These are phyloP conservation scores for Cladosporium sp. DNA, from an alignment of 2,329 filamentous ascomycete genomes.

Conservation along the genomic window DNA sequence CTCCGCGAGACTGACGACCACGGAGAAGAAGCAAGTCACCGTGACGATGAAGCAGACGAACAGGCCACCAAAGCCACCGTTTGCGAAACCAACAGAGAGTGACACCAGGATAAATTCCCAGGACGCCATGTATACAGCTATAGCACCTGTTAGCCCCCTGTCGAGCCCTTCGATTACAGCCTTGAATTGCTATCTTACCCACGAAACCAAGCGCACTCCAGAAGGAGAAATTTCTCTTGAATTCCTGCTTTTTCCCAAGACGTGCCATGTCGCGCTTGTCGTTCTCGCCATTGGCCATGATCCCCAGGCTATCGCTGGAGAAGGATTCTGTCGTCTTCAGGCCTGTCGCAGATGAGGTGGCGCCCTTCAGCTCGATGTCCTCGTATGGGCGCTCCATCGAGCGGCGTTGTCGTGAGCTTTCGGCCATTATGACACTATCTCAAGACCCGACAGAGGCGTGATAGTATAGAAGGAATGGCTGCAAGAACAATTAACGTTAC, in stretches of 20 bases:
- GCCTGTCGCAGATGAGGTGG: background rate
- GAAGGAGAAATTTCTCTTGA: constrained; percentile 34
- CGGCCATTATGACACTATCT: background rate
- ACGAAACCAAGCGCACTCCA: constrained; percentile 34
- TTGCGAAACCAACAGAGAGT: constrained; percentile 32
- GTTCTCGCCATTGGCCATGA: constrained; percentile 9
- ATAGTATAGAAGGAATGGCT: background rate
- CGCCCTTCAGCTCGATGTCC: constrained; percentile 12
- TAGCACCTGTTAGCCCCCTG: background rate
- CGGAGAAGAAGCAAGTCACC: constrained; percentile 30
- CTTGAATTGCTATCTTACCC: constrained; percentile 1
- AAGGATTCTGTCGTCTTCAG: background rate
- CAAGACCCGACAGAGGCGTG: background rate
- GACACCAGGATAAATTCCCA: constrained; percentile 36
- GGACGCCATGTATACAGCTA: constrained; percentile 32
- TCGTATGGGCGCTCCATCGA: background rate
- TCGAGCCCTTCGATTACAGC: background rate
- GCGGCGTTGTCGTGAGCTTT: constrained; percentile 4
- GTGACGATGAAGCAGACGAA: constrained; percentile 38
- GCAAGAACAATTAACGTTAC: background rate
- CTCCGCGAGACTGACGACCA: constrained; percentile 35
- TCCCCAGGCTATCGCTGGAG: background rate
- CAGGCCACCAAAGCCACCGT: constrained; percentile 35
- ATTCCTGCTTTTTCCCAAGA: constrained; percentile 32
- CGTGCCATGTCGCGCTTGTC: constrained; percentile 31